Percentiles rank a stretch among this genome's conserved stretches.
Conservation (phyloP, 306 rosid species). For the Quercus gilva region DNA sequence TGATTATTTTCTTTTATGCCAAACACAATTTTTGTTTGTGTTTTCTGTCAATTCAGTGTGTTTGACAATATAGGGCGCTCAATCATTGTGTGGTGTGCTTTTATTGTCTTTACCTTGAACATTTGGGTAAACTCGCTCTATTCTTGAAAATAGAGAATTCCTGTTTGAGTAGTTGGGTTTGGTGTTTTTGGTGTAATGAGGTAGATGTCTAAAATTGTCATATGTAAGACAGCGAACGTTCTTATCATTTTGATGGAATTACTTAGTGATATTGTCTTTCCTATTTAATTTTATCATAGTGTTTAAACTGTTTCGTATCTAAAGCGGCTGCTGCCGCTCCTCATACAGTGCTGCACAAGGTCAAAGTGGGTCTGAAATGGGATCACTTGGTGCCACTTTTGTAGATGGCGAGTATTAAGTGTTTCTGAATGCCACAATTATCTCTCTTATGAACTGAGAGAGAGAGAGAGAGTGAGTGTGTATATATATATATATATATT, state of each 20-base stretch:
- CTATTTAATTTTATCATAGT: not conserved
- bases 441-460: not conserved
- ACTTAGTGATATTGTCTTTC: not conserved
- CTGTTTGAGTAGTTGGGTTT: not conserved
- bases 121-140: not conserved
- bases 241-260: too few relatives aligned
- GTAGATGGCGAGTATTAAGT: conserved; percentile 14
- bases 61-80: not conserved
- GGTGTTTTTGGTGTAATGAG: not conserved
- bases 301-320: not conserved
- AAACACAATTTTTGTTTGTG: not conserved
- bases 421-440: not conserved
- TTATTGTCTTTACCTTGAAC: not conserved
- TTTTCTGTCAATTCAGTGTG: not conserved
- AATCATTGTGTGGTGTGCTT: not conserved
- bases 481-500: not conserved
- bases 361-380: conserved; percentile 17
- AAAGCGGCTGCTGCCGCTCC: conserved; percentile 22
- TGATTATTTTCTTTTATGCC: not conserved
- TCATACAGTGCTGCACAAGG: not conserved
- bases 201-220: not conserved
- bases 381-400: conserved; percentile 17
- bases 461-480: too few relatives aligned
- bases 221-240: not conserved
- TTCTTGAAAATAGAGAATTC: not conserved